Percentiles rank a stretch among this genome's conserved stretches.
phyloP scores from a whole-genome alignment of 176 grass and related monocot genomes.

The Eragrostis curvula region DNA sequence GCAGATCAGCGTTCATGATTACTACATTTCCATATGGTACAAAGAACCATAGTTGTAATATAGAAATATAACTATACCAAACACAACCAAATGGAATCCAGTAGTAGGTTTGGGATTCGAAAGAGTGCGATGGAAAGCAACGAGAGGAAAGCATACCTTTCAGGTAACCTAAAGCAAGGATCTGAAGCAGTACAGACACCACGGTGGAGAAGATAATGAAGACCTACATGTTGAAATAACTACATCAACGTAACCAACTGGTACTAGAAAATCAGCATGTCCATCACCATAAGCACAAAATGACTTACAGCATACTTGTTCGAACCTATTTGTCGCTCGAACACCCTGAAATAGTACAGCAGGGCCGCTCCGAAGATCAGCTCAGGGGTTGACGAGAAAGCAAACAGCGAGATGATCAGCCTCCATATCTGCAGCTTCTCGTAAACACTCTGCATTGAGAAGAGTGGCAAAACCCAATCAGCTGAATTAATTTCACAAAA shows the following conservation, averaged over 20 bases:
- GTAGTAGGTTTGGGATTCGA: neutral
- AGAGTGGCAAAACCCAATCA: neutral
- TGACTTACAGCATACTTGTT: conserved; percentile 91
- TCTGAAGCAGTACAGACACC: conserved; percentile 68
- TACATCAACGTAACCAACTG: conserved; percentile 38
- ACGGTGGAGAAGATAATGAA: conserved; percentile 77
- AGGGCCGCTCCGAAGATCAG: conserved; percentile 82
- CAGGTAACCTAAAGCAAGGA: conserved; percentile 80
- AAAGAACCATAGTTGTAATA: conserved; percentile 12
- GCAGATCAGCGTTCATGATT: neutral
- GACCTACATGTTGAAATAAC: conserved; percentile 56
- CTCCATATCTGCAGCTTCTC: conserved; percentile 72
- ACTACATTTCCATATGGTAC: neutral
- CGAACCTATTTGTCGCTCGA: conserved; percentile 90
- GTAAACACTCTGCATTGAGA: conserved; percentile 68
- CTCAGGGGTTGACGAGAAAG: conserved; percentile 79
- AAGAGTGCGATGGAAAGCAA: neutral
- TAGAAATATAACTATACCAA: conserved; percentile 22
- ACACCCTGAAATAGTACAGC: conserved; percentile 96
- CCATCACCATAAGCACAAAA: conserved; percentile 2
- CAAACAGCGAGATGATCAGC: conserved; percentile 65
- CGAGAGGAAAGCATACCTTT: conserved; percentile 48
- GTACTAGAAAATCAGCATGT: neutral
- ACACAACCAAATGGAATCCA: neutral
- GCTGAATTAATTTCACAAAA: neutral